Base-by-base conservation (phyloP, 2,329 filamentous ascomycete genomes). In the Parastagonospora avenae region DNA sequence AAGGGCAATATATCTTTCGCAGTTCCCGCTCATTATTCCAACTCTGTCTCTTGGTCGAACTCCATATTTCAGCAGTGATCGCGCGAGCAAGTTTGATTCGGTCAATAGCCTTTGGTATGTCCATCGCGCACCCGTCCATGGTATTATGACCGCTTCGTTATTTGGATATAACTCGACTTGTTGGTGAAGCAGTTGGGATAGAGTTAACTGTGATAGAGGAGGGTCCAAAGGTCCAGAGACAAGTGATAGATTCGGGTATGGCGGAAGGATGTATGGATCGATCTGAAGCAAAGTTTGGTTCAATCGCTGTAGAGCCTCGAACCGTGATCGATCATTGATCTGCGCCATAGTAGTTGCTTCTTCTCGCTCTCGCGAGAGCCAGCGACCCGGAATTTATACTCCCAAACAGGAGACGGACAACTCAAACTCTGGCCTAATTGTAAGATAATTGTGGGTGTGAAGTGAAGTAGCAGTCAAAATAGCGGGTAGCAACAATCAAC, bases 61-160 rank as follows among this genome's bases (percentile, higher is more conserved):
- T 2, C 87, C 87, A 72, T 86, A 82, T 16, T 84, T 82, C 37
- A 90, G 74, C 52, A 92, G 73, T 28, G 73, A 74, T 55, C 74
- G 59, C 11, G 76, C 75, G 7, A 78, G 61, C 10, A 67, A 48
- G 47, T 65, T 71, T 14, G 74, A 76, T 47, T 76, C 72, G 8
- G 73, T 64, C 62, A 66, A 70, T 45, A 78, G 57, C 28, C 68
- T 63, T 42, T 71, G 62, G 9, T 88, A 88, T 43, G 84, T 85
- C 88, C 88, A 92, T 63, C 89, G 79, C 4, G 87, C 83, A 1
- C 85, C 85, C 0, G 88, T 91, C 88, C 88, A 92, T 0, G 89
- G 87, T 43, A 89, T 88, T 19, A 92, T 81, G 36, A 92, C 73
- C 53, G 85, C 89, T 68, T 92, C 88, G 46, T 83, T 80, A 43